These are phyloP conservation scores for Brassica nigra DNA, from an alignment of 345 rosid species.

Conservation along the genomic window DNA sequence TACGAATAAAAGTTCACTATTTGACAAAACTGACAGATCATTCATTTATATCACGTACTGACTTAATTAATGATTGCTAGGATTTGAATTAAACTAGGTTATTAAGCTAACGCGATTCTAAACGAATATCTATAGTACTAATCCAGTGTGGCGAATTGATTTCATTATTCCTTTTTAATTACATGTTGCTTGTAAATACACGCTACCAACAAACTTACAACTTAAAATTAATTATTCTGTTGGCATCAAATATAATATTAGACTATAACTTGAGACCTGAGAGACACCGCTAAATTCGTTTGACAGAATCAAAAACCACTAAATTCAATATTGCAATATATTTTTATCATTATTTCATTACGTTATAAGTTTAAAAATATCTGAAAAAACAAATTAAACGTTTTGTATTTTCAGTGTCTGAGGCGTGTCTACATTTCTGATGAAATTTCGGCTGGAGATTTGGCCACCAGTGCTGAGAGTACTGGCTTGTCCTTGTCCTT, in stretches of 20 bases:
- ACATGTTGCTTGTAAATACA: background rate
- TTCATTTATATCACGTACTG: slow-evolving; percentile 17
- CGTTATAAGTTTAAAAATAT: background rate
- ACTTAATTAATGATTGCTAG: background rate
- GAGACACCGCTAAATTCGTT: background rate
- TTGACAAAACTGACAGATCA: slow-evolving; percentile 16
- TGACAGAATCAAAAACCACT: background rate
- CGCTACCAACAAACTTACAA: background rate
- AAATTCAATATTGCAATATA: background rate
- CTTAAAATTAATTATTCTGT: background rate
- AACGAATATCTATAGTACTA: background rate
- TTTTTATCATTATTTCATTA: background rate
- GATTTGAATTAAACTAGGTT: background rate
- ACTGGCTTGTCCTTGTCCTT: background rate
- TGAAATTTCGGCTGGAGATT: slow-evolving; percentile 21
- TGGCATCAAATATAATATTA: background rate
- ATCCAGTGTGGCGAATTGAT: background rate
- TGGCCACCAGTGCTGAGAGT: slow-evolving; percentile 13
- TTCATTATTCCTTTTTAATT: background rate
- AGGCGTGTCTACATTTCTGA: slow-evolving; percentile 12
- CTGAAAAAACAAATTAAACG: background rate
- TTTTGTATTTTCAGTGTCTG: background rate
- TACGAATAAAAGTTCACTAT: slow-evolving; percentile 26
- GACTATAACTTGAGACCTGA: background rate
- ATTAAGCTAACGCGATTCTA: background rate